Evolutionary conservation across 192 early-diverging fungal genomes (phyloP).

Genomic region (Gaertneriomyces semiglobifer): DNA sequence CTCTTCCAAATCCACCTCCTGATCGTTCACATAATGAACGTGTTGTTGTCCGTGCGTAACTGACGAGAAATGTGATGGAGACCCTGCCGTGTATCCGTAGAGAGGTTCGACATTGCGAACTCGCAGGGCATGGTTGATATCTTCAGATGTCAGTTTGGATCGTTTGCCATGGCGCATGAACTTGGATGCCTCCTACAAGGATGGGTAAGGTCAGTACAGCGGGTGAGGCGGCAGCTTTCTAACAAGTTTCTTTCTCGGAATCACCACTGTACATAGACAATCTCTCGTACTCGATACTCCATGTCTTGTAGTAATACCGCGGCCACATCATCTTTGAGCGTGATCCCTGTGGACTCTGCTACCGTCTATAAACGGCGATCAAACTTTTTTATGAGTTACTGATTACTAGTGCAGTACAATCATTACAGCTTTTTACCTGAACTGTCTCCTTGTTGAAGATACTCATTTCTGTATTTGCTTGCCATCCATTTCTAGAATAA

Average conservation of each 20-base stretch:
- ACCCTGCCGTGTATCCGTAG: slow-evolving; percentile 79
- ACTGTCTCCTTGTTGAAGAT: slow-evolving; percentile 59
- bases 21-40: slow-evolving; percentile 89
- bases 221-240: neutral
- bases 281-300: slow-evolving; percentile 92
- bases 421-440: slow-evolving; percentile 39
- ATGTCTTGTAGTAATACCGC: slow-evolving; percentile 82
- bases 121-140: slow-evolving; percentile 86
- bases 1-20: slow-evolving; percentile 88
- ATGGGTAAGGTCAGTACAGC: neutral
- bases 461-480: slow-evolving; percentile 11
- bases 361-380: slow-evolving; percentile 34
- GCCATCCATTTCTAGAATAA: too few relatives aligned
- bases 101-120: slow-evolving; percentile 94
- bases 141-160: slow-evolving; percentile 72
- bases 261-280: slow-evolving; percentile 62
- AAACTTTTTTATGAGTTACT: slow-evolving; percentile 5
- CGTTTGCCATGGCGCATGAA: slow-evolving; percentile 95
- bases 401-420: neutral
- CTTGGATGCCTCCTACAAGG: slow-evolving; percentile 78
- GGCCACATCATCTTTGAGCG: slow-evolving; percentile 84
- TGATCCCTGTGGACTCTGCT: slow-evolving; percentile 80
- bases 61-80: slow-evolving; percentile 67
- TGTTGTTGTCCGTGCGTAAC: slow-evolving; percentile 45
- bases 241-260: neutral